A percentile compares a stretch with the other conserved stretches of the same genome.
Conservation (phyloP, 768 basidiomycete species). For the Suillus paluster region DNA sequence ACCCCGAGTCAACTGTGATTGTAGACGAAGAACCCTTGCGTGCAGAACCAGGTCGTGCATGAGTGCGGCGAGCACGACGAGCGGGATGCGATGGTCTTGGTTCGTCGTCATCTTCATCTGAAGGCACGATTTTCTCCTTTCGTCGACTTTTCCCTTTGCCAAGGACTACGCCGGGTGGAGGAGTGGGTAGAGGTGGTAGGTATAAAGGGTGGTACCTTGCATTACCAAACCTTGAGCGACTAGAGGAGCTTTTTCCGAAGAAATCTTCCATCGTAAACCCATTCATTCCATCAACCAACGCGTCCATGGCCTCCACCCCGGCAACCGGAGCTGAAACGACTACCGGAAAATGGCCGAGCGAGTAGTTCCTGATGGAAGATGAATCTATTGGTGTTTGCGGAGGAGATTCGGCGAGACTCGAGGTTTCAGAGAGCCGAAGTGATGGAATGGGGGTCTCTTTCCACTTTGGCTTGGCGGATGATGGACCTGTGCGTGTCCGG, state of each 20-base stretch:
- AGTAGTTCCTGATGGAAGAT: slow-evolving; percentile 21
- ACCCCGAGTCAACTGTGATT: slow-evolving; percentile 30
- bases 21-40: slow-evolving; percentile 34
- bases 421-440: slow-evolving; percentile 69
- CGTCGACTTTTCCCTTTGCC: slow-evolving; percentile 48
- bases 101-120: slow-evolving; percentile 57
- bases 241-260: slow-evolving; percentile 47
- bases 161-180: slow-evolving; percentile 78
- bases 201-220: slow-evolving; percentile 74
- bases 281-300: slow-evolving; percentile 90
- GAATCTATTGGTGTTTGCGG: slow-evolving; percentile 71
- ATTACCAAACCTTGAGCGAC: slow-evolving; percentile 58
- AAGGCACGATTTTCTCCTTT: slow-evolving; percentile 37
- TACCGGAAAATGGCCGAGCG: slow-evolving; percentile 57
- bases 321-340: slow-evolving; percentile 77
- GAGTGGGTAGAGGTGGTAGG: slow-evolving; percentile 82
- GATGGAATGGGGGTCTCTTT: slow-evolving; percentile 51
- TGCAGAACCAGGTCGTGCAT: slow-evolving; percentile 26
- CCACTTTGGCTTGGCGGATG: slow-evolving; percentile 45
- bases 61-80: slow-evolving; percentile 14
- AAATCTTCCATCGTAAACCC: slow-evolving; percentile 61
- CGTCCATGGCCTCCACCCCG: slow-evolving; percentile 88
- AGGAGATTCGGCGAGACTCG: slow-evolving; percentile 71
- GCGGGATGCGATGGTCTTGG: slow-evolving; percentile 18
- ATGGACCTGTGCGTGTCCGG: slow-evolving; percentile 65